Evolutionary conservation across 495 filamentous ascomycete genomes (phyloP).

Genomic region (Aspergillus avenaceus): DNA sequence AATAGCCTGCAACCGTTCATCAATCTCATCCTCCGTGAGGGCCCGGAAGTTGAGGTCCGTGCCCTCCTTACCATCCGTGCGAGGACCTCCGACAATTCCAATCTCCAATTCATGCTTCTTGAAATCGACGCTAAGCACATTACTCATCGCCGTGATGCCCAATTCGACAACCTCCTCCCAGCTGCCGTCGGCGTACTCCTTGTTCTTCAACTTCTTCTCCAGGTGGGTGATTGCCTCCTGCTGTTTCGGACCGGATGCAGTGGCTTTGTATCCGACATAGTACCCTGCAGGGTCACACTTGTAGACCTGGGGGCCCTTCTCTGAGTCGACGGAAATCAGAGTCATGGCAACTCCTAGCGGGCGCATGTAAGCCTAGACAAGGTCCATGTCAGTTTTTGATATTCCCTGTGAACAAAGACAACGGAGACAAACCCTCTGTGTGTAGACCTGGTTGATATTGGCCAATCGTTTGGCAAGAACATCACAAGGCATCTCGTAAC

Average conservation of each 20-base stretch:
- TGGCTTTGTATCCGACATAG: constrained; percentile 97
- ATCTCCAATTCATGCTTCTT: constrained; percentile 99
- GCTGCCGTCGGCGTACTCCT: constrained; percentile 84
- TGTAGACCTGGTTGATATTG: constrained; percentile 99
- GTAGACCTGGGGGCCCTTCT: constrained; percentile 93
- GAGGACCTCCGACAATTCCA: constrained; percentile 86
- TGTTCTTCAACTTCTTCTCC: constrained; percentile 99
- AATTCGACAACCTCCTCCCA: constrained; percentile 99
- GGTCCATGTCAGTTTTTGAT: neutral
- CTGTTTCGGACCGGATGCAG: constrained; percentile 92
- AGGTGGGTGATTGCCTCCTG: constrained; percentile 96
- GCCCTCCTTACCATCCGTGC: constrained; percentile 73
- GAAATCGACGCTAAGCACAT: constrained; percentile 96
- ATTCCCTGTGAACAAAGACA: neutral
- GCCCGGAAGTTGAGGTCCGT: constrained; percentile 74
- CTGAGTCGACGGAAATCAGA: constrained; percentile 86
- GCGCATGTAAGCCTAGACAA: constrained; percentile 86
- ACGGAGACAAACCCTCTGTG: constrained; percentile 70
- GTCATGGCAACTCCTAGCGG: constrained; percentile 93
- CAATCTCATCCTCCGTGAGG: constrained; percentile 95
- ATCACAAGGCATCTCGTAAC: constrained; percentile 99
- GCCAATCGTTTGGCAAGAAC: constrained; percentile 92
- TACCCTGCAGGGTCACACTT: constrained; percentile 98
- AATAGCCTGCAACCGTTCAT: constrained; percentile 95
- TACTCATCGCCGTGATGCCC: constrained; percentile 89